Conservation (phyloP, 2,329 filamentous ascomycete genomes). For the Colletotrichum phormii region DNA sequence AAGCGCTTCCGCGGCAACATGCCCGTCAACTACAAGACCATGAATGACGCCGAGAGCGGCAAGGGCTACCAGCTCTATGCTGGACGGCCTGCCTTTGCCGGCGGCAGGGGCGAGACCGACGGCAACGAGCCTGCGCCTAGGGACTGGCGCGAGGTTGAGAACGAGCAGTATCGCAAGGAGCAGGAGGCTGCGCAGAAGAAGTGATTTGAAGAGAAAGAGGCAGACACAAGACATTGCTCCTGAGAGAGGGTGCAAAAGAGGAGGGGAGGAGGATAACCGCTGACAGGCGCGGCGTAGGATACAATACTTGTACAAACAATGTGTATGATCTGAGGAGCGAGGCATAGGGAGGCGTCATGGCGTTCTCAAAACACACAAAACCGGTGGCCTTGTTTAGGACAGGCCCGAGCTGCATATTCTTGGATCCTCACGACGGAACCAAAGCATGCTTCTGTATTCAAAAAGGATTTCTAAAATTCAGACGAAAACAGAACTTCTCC, state of each 20-base stretch:
- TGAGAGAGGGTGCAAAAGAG: neutral
- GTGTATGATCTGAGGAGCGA: slow-evolving; percentile 34
- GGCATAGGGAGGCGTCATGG: slow-evolving; percentile 34
- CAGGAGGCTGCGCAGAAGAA: slow-evolving; percentile 43
- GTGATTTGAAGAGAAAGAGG: slow-evolving; percentile 32
- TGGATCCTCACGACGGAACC: neutral
- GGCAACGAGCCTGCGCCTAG: slow-evolving; percentile 72
- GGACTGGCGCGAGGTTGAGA: slow-evolving; percentile 75
- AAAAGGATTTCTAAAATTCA: neutral
- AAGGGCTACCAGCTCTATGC: slow-evolving; percentile 81
- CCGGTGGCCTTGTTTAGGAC: neutral
- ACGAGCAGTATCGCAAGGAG: slow-evolving; percentile 66
- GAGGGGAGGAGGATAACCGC: neutral
- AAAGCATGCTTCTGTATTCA: neutral
- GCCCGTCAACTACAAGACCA: slow-evolving; percentile 75
- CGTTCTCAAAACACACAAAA: slow-evolving; percentile 17
- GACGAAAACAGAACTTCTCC: neutral
- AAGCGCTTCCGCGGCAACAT: slow-evolving; percentile 97
- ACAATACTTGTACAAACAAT: slow-evolving; percentile 27
- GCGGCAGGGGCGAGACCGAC: slow-evolving; percentile 72
- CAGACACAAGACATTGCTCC: too few species aligned
- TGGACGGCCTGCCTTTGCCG: slow-evolving; percentile 77
- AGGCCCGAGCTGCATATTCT: neutral
- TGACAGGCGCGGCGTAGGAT: neutral
- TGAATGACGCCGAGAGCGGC: slow-evolving; percentile 70